Evolutionary conservation across 768 basidiomycete genomes (phyloP).

Genomic region (Pholiota molesta): DNA sequence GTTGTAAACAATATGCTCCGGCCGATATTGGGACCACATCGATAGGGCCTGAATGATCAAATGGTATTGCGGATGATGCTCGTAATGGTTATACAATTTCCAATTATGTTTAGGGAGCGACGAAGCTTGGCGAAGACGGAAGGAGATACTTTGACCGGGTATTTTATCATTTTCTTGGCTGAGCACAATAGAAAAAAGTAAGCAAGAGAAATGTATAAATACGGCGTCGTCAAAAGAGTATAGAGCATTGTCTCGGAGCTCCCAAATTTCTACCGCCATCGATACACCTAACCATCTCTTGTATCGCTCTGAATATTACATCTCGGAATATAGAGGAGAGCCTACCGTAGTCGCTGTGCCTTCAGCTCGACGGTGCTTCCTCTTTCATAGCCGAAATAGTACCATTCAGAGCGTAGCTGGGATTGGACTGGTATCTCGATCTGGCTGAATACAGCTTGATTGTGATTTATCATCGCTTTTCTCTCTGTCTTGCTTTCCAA

Average conservation of each 20-base stretch:
- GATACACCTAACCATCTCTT: background rate
- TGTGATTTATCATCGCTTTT: background rate
- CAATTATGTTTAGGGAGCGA: slow-evolving; percentile 10
- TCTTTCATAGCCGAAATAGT: slow-evolving; percentile 67
- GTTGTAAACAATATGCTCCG: slow-evolving; percentile 21
- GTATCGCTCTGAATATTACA: slow-evolving; percentile 19
- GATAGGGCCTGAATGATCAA: slow-evolving; percentile 9
- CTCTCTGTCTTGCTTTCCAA: background rate
- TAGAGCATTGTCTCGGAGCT: background rate
- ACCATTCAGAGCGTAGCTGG: slow-evolving; percentile 12
- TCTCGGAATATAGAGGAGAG: slow-evolving; percentile 13
- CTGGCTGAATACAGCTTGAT: background rate
- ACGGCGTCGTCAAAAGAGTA: background rate
- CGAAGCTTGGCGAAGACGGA: background rate
- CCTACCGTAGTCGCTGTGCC: slow-evolving; percentile 20
- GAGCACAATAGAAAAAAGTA: background rate
- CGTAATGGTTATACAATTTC: slow-evolving; percentile 34
- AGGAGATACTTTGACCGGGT: background rate
- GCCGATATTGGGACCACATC: slow-evolving; percentile 22
- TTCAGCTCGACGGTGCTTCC: slow-evolving; percentile 34
- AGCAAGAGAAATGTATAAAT: slow-evolving; percentile 20
- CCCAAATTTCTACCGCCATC: background rate
- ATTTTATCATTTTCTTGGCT: slow-evolving; percentile 10
- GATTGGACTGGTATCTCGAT: background rate
- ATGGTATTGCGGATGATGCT: slow-evolving; percentile 18